Evolutionary conservation across 164 flowering plant species (phyloP), one percentile per base, ranked within the genome.

Genomic region (Umbellularia californica): DNA sequence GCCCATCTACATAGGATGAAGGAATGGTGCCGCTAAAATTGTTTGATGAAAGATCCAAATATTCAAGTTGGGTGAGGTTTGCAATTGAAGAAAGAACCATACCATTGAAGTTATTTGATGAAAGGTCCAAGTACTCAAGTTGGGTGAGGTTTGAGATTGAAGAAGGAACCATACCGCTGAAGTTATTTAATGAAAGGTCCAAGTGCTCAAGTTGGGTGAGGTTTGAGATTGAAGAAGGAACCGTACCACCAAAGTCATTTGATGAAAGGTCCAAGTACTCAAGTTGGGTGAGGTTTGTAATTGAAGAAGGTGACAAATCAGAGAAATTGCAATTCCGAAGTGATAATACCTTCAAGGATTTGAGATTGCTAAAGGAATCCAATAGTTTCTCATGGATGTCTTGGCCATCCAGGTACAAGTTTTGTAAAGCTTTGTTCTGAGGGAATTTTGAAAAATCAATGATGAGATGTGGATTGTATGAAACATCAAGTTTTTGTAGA

Each of bases 401-500:
- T 25, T 25, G 27, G 27, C 27, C 27, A 25, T 25, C 5, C 10
- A 58, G n/a, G 63, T 1, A 1, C 63, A 58, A 22, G 9, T 3
- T 17, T 2, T 14, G 19, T 2, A 58, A 22, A 58, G 63, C 22
- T 17, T 58, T 13, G 63, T 58, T 58, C 0, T 2, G 19, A 58
- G 63, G 63, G 9, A 20, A 17, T 58, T 41, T 2, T 7, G 47
- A 1, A 41, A 41, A 41, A 41, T 58, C n/a, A 22, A 19, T 22
- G 20, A 3, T 58, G 63, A 58, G 63, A 58, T 15, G 19, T 17
- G 0, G 15, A 58, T 86, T 86, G 3, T 6, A 0, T 0, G 78
- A 66, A 58, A 84, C 17, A 30, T 83, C 81, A 2, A 86, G 72
- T 1, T 9, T 50, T 50, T 76, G 69, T 14, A 86, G 70, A 9